Conservation (phyloP, 768 basidiomycete species). For the Rhodotorula paludigena region DNA sequence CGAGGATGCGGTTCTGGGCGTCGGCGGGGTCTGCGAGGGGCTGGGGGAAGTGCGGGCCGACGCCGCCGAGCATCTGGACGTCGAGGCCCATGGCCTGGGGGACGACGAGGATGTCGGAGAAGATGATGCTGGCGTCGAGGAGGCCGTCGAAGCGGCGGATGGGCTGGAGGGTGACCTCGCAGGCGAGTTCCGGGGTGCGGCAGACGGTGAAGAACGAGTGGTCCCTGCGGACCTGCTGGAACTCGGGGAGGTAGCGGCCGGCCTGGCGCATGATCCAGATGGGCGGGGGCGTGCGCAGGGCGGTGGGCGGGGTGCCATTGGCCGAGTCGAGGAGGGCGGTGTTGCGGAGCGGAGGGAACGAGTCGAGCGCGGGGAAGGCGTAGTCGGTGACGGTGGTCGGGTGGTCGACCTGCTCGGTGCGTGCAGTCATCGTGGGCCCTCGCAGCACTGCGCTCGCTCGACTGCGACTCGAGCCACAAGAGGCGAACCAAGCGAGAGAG, state of each 20-base stretch:
- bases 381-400: constrained; percentile 28
- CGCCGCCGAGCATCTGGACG: constrained; percentile 77
- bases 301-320: neutral
- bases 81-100: constrained; percentile 98
- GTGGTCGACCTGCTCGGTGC: constrained; percentile 23
- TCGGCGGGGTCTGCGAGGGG: constrained; percentile 77
- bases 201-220: constrained; percentile 96
- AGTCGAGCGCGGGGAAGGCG: constrained; percentile 12
- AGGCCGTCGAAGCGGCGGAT: constrained; percentile 79
- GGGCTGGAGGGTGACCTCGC: constrained; percentile 85
- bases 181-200: constrained; percentile 81
- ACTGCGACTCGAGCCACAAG: neutral
- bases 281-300: constrained; percentile 27
- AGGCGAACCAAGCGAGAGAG: neutral
- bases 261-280: constrained; percentile 44
- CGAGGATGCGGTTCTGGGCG: constrained; percentile 65
- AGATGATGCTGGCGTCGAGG: constrained; percentile 94
- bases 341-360: constrained; percentile 50
- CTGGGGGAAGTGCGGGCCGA: constrained; percentile 71
- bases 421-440: neutral
- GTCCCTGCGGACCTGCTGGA: constrained; percentile 72
- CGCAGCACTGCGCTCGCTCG: no score
- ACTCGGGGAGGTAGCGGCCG: constrained; percentile 55
- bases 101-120: constrained; percentile 94
- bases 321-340: constrained; percentile 17